Evolutionary conservation across 805 yeast species (phyloP).

Genomic region (Hanseniaspora pseudoguilliermondii): DNA sequence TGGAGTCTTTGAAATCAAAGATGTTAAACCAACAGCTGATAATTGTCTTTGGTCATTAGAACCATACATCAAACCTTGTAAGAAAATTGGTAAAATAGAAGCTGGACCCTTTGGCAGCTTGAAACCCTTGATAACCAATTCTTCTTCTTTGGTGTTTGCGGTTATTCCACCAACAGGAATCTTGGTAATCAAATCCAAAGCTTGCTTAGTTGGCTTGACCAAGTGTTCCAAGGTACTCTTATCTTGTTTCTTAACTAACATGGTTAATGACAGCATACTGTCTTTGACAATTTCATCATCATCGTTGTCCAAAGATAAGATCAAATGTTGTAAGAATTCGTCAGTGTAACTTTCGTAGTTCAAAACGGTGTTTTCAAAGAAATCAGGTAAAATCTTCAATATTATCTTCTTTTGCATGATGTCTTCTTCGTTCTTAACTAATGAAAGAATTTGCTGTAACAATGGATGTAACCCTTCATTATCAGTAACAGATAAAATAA

Average conservation of each 20-base stretch:
- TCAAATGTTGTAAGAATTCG: conserved; percentile 62
- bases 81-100: conserved; percentile 77
- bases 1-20: conserved; percentile 72
- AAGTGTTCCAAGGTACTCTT: conserved; percentile 67
- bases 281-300: conserved; percentile 50
- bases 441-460: conserved; percentile 62
- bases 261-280: conserved; percentile 51
- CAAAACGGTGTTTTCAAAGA: conserved; percentile 51
- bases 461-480: conserved; percentile 75
- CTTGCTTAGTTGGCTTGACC: conserved; percentile 67
- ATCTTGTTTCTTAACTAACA: conserved; percentile 55
- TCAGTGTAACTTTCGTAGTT: conserved; percentile 62
- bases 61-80: conserved; percentile 94
- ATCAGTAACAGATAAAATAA: conserved; percentile 60
- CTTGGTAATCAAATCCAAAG: conserved; percentile 52
- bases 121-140: conserved; percentile 46
- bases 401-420: conserved; percentile 48
- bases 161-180: conserved; percentile 52
- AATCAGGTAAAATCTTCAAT: conserved; percentile 53
- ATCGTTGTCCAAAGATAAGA: conserved; percentile 59
- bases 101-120: conserved; percentile 66
- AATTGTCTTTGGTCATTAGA: conserved; percentile 66
- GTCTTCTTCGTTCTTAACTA: conserved; percentile 63
- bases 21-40: conserved; percentile 82
- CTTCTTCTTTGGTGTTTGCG: conserved; percentile 40